Evolutionary conservation across 495 filamentous ascomycete genomes (phyloP), one percentile per base, ranked within the genome.

Genomic region (Immersiella caudata): DNA sequence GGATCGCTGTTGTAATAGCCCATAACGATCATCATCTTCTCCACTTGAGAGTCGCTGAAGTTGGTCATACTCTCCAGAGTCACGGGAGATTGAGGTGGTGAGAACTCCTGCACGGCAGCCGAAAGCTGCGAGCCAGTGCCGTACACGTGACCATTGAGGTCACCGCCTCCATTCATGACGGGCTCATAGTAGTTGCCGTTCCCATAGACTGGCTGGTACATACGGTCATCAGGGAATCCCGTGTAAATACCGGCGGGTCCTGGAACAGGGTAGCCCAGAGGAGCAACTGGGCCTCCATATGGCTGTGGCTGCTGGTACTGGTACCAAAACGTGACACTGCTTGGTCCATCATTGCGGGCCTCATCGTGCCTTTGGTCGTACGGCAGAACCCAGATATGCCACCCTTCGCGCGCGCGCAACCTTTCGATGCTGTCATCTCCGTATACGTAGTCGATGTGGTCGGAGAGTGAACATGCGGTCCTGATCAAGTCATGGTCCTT

Each of bases 371-470:
- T 79, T 62, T 76, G 70, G 6, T 88, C 81, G 26, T 85, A 81
- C 54, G 89, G 79, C 60, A 97, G 77, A 12, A 97, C 85, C 87
- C 92, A 99, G 65, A 88, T 86, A 62, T 90, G 80, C 93, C 94
- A 97, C 6, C 86, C 88, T 8, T 94, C 86, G 27, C 85, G 84
- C 50, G 84, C 85, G n/a, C 95, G 89, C 61, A 99, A 71, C n/a
- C 90, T 82, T 76, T 97, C 91, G 25, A 89, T 77, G 24, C 89
- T 88, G 75, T 97, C 92, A 16, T 86, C 83, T 40, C 90, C 89
- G 33, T 84, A 75, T 46, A 87, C 80, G 72, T 91, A 84, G 68
- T 97, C 92, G 63, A 96, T 83, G 51, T 81, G 84, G 6, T 85
- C 83, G 6, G 93, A 91, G 40, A 87, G 80, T 51, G 88, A 82